Evolutionary conservation across 2,329 filamentous ascomycete genomes (phyloP), one percentile per base, ranked within the genome.

Genomic region (Epichloe sibirici): DNA sequence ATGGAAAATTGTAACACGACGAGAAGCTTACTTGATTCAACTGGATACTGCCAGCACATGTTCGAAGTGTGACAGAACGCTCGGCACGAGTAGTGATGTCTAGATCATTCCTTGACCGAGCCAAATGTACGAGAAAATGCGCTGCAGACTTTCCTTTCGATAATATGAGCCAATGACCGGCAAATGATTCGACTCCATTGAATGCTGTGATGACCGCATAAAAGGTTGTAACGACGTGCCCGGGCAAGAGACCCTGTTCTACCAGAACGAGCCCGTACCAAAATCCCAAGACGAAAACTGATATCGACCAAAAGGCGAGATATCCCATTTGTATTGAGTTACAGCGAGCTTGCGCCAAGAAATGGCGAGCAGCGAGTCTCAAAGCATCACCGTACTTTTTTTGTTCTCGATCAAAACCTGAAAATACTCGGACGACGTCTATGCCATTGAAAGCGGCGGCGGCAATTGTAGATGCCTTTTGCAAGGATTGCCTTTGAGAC

Each of bases 281-380:
- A 62, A 97, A 96, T 0, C 90, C 90, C 53, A 90, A 78, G 0
- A 94, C 84, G 58, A 97, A 96, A 64, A 96, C 82, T 2, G 74
- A 75, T 3, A 89, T 77, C 34, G 85, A 82, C 71, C 90, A 82
- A 58, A 94, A 79, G 46, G 85, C 83, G 49, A 88, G 76, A 47
- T 86, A 78, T 0, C 83, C 83, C 62, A 87, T 82, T 62, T 95
- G 90, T 3, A 82, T 64, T 0, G 86, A 82, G 57, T 82, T 86
- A 15, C 81, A 75, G 45, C 79, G 74, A 0, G 85, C 85, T 62
- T 91, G 87, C 15, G 77, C 70, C 11, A 82, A 69, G 58, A 89
- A 95, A 50, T 78, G 76, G 1, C 65, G 67, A 23, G 81, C 81
- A 1, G 88, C 83, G 6, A 71, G 66, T 45, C 72, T 71, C 34